These are phyloP conservation scores for Diaporthe longicolla DNA, from an alignment of 2,329 filamentous ascomycete species.

Conservation along the genomic window DNA sequence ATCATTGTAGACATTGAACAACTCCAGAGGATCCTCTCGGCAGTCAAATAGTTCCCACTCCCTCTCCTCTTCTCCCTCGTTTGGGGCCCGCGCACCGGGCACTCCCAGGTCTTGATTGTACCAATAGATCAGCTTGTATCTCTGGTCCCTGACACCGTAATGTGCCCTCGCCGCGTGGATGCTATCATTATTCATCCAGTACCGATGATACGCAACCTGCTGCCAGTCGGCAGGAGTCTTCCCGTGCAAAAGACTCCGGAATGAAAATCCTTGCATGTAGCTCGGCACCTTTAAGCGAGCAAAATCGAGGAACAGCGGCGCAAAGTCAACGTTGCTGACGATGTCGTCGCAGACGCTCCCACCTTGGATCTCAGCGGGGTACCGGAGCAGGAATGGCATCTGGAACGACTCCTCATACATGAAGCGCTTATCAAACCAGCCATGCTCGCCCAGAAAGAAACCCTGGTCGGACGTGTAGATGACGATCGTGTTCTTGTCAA, in stretches of 20 bases:
- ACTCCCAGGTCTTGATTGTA: slow-evolving; percentile 65
- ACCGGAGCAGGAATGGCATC: slow-evolving; percentile 67
- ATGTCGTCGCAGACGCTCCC: slow-evolving; percentile 61
- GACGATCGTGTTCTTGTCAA: slow-evolving; percentile 63
- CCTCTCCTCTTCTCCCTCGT: slow-evolving; percentile 53
- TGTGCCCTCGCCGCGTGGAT: slow-evolving; percentile 66
- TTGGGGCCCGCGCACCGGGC: slow-evolving; percentile 58
- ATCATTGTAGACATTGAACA: slow-evolving; percentile 62
- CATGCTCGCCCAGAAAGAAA: slow-evolving; percentile 70
- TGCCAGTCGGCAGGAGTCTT: slow-evolving; percentile 60
- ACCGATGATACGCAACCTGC: slow-evolving; percentile 67
- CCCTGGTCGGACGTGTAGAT: slow-evolving; percentile 70
- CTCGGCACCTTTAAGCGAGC: slow-evolving; percentile 57
- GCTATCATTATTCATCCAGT: slow-evolving; percentile 69
- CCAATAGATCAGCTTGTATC: slow-evolving; percentile 71
- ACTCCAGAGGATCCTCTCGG: slow-evolving; percentile 62
- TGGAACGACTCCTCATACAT: slow-evolving; percentile 72
- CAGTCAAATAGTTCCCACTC: slow-evolving; percentile 71
- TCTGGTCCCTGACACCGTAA: slow-evolving; percentile 65
- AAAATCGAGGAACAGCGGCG: slow-evolving; percentile 63
- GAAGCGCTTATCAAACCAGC: slow-evolving; percentile 71
- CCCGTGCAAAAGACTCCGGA: slow-evolving; percentile 55
- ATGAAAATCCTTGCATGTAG: slow-evolving; percentile 67
- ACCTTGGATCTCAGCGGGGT: slow-evolving; percentile 57
- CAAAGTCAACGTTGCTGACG: slow-evolving; percentile 69